Base-by-base conservation (phyloP, 2,329 filamentous ascomycete species). In the Kalmusia sp. region DNA sequence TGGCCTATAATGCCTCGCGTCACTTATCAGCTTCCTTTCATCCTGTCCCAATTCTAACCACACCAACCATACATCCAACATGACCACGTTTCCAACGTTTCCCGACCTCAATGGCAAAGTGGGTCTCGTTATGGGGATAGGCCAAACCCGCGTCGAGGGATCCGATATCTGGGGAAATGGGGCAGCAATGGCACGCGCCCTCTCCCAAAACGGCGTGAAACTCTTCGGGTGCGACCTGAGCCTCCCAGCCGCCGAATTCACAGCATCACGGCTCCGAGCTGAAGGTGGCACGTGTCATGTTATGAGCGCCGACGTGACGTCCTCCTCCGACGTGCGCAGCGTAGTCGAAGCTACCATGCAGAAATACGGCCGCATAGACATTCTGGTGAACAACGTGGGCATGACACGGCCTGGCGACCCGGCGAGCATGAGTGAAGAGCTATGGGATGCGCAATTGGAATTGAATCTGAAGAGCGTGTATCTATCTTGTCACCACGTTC, bases 381-480 rank as follows among this genome's bases (percentile, higher is more conserved):
- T 85, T 25, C 68, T 85, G 0, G 54, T 85, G 14, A 82, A 82
- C 57, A 84, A 84, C 48, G 82, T 85, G 9, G 83, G 82, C 4
- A 73, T 75, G 24, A 81, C 78, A 0, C 78, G 82, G 49, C 78
- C 77, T 0, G 82, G 83, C 0, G 76, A 76, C 28, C 80, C 82
- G 0, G 82, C 77, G 14, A 63, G 61, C 27, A 80, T 85, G 73
- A 40, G 52, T 0, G 82, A 86, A 48, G 73, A 76, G 2, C 62
- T 74, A 0, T 86, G 82, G 82, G 79, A 85, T 57, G 52, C 69
- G 0, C 83, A 86, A 55, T 75, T 83, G 46, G 77, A 81, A 7
- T 66, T 85, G 31, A 86, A 85, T 56, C 70, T 86, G 21, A 84
- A 84, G 61, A 82, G 76, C 25, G 79, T 84, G 0, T 85, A 83